Conservation (phyloP, 371 early-diverging fungal genomes). For the Zopfochytrium polystomum region DNA sequence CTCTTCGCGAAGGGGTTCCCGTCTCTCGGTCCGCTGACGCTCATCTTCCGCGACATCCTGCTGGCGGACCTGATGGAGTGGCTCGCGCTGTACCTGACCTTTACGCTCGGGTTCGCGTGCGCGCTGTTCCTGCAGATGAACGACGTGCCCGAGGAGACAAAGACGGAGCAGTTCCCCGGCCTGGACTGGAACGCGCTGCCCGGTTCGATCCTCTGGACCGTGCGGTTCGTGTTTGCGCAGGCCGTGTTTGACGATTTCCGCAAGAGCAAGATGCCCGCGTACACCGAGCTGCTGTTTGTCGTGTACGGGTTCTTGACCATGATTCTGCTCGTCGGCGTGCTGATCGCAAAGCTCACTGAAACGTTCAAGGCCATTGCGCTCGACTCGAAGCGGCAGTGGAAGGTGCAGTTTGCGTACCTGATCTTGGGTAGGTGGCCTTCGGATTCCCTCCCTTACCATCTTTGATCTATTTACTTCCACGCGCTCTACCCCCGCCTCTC, state of each 20-base stretch:
- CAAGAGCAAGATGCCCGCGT: slow-evolving; percentile 12
- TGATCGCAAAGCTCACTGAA: slow-evolving; percentile 21
- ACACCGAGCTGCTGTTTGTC: slow-evolving; percentile 16
- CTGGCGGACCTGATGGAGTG: slow-evolving; percentile 14
- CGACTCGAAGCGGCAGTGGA: slow-evolving; percentile 17
- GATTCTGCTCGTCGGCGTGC: slow-evolving; percentile 18
- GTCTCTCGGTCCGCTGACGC: slow-evolving; percentile 9
- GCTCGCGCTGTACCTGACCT: slow-evolving; percentile 6
- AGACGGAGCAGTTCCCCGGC: neutral
- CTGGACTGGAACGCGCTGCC: slow-evolving; percentile 11
- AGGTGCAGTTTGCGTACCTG: slow-evolving; percentile 16
- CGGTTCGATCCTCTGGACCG: slow-evolving; percentile 9
- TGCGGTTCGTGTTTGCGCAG: slow-evolving; percentile 13
- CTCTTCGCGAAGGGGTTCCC: slow-evolving; percentile 18
- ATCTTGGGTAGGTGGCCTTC: slow-evolving; percentile 8
- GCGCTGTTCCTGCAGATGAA: slow-evolving; percentile 24
- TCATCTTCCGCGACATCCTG: slow-evolving; percentile 14
- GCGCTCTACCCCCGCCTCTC: neutral
- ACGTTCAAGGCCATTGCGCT: slow-evolving; percentile 17
- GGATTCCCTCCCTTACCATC: neutral
- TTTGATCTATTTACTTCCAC: neutral
- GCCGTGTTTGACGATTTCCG: slow-evolving; percentile 9
- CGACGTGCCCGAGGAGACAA: slow-evolving; percentile 7
- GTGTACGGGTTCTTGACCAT: slow-evolving; percentile 13
- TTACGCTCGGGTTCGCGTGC: slow-evolving; percentile 10